phyloP scores from a whole-genome alignment of 1,139 yeast species.

The Lodderomyces orthopsilosis region DNA sequence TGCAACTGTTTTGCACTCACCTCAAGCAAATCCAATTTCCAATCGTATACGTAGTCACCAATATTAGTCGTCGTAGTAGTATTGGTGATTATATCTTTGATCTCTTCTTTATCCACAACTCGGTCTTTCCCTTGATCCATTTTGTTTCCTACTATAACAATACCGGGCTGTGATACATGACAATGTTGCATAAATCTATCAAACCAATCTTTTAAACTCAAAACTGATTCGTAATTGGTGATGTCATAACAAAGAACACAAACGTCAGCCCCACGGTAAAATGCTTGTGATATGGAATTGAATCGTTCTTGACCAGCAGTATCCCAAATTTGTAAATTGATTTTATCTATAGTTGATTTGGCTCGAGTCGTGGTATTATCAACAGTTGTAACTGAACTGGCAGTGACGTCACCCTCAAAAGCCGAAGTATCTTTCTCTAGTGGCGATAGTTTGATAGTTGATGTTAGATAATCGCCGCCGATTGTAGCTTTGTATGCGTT shows the following conservation, averaged over 20 bases:
- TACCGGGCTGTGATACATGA: constrained; percentile 48
- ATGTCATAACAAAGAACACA: constrained; percentile 57
- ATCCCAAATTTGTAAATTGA: constrained; percentile 60
- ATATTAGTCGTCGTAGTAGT: constrained; percentile 22
- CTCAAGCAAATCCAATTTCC: constrained; percentile 44
- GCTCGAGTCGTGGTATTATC: neutral
- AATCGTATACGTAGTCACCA: constrained; percentile 36
- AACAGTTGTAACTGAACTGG: too few species aligned
- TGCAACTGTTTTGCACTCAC: constrained; percentile 40
- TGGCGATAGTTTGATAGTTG: constrained; percentile 27
- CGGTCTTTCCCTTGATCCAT: constrained; percentile 39
- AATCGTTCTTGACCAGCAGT: constrained; percentile 69
- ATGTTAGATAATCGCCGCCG: constrained; percentile 60
- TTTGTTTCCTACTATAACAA: constrained; percentile 57
- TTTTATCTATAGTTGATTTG: constrained; percentile 14
- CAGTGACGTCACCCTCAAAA: too few species aligned
- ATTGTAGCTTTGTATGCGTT: constrained; percentile 61
- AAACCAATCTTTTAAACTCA: constrained; percentile 52
- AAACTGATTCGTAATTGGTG: constrained; percentile 53
- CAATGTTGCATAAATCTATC: constrained; percentile 49
- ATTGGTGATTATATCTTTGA: constrained; percentile 36
- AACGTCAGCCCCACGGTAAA: constrained; percentile 61
- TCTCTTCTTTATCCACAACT: constrained; percentile 40
- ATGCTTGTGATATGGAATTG: constrained; percentile 57
- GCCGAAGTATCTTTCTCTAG: neutral